Base-by-base conservation (phyloP, 2,329 filamentous ascomycete genomes). In the Domatiomyces catenatus region DNA sequence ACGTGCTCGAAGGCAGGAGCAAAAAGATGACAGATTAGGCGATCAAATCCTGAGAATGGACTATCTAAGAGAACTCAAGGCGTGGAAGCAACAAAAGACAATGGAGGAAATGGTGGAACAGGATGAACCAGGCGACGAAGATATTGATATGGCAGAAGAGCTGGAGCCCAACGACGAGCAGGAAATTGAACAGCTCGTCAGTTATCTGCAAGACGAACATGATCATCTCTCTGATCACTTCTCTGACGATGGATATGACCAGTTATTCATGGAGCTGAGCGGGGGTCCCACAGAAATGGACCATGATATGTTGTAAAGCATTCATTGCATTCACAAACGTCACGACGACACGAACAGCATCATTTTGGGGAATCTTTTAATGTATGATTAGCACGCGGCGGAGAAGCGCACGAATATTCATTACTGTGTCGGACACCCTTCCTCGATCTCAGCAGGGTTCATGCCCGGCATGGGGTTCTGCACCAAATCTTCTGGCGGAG, bases 401-500 rank as follows among this genome's bases (percentile, higher is more conserved):
- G n/a, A n/a, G n/a, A 39, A 15, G 32, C 32, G 32, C 32, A 39
- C 32, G 1, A 15, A 15, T 15, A 39, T 36, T 36, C 28, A 36
- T 39, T 63, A 82, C 68, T 83, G 79, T 59, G 77, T 77, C 8
- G 76, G 75, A 66, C 80, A 84, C 42, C 79, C 77, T 48, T 78
- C 66, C 54, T 75, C 75, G 39, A 69, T 68, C 6, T 75, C 65
- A 3, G 55, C 84, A 47, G 84, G 84, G 50, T 82, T 81, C 78
- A 94, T 84, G 3, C 57, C 58, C 4, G 53, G 52, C 50, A 69
- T 63, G 5, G 69, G 69, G 45, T 68, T 69, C 17, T 66, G 61
- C 15, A 98, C 84, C 17, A 98, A 72, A 66, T 96, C 92, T 39
- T 86, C 76, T 0, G 92, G 92, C 44, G 92, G 92, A 18, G 86